These are phyloP conservation scores for Tarenaya hassleriana DNA, from an alignment of 345 rosid species.

Conservation along the genomic window DNA sequence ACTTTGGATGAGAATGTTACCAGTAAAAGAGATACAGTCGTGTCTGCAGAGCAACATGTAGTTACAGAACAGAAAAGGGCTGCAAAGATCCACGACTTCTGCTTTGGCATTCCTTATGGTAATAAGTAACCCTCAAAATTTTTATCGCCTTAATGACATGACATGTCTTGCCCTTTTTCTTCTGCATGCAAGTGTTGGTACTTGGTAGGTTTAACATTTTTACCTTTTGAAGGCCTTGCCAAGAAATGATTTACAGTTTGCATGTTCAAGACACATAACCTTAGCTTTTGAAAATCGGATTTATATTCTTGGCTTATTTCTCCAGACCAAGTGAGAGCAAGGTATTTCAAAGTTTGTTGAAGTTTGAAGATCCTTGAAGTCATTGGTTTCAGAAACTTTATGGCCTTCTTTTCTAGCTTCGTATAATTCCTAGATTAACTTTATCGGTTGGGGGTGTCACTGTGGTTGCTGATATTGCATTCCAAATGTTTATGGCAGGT, in stretches of 20 bases:
- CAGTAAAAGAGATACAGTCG: slow-evolving; percentile 17
- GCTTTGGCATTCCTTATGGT: slow-evolving; percentile 96
- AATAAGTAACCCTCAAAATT: slow-evolving; percentile 4
- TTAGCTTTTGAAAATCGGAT: neutral
- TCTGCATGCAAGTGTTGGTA: neutral
- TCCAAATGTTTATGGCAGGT: slow-evolving; percentile 33
- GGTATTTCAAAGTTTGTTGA: neutral
- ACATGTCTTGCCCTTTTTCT: neutral
- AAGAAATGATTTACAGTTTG: neutral
- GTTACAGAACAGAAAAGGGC: slow-evolving; percentile 32
- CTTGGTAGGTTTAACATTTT: neutral
- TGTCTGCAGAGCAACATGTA: slow-evolving; percentile 34
- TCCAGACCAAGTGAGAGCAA: neutral
- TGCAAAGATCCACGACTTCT: slow-evolving; percentile 86
- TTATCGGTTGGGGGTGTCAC: neutral
- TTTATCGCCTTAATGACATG: neutral
- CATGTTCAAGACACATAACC: too few species aligned
- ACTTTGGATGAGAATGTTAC: slow-evolving; percentile 23
- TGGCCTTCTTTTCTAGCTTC: neutral
- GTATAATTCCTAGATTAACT: neutral
- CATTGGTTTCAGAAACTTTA: too few species aligned
- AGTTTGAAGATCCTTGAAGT: neutral
- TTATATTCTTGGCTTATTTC: neutral
- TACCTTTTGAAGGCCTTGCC: neutral
- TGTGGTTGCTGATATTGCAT: slow-evolving; percentile 1